Conservation (phyloP, 2,329 filamentous ascomycete species). For the Trichothecium roseum region DNA sequence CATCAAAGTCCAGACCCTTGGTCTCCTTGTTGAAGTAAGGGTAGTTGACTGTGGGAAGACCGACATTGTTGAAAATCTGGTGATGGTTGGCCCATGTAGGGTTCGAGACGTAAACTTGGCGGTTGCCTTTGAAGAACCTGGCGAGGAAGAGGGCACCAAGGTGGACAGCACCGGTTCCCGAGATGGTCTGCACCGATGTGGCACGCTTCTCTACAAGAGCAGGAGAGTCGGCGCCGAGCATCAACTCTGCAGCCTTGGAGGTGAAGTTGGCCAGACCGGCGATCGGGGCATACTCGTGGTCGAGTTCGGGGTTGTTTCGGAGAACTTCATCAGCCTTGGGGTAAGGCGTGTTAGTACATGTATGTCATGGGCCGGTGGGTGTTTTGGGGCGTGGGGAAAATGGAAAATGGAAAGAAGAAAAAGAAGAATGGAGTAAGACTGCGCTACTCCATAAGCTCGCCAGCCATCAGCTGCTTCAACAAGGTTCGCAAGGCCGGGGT, state of each 20-base stretch:
- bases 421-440: not conserved
- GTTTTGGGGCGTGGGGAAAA: not conserved
- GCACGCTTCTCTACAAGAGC: slow-evolving; percentile 76
- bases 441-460: too few species aligned
- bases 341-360: too few species aligned
- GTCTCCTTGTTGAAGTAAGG: slow-evolving; percentile 89
- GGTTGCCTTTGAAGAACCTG: slow-evolving; percentile 74
- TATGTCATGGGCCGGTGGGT: slow-evolving; percentile 4
- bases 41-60: slow-evolving; percentile 68
- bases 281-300: slow-evolving; percentile 98
- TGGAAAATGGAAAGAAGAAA: not conserved
- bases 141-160: slow-evolving; percentile 87
- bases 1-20: slow-evolving; percentile 83
- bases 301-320: slow-evolving; percentile 77
- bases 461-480: not conserved
- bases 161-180: slow-evolving; percentile 90
- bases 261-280: slow-evolving; percentile 81
- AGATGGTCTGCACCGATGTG: slow-evolving; percentile 85
- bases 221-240: slow-evolving; percentile 70
- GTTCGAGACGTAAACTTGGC: slow-evolving; percentile 79
- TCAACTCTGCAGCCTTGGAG: slow-evolving; percentile 79
- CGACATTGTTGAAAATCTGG: slow-evolving; percentile 93
- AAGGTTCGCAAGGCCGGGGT: not conserved
- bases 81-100: slow-evolving; percentile 99
- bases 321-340: slow-evolving; percentile 72